Evolutionary conservation across 192 early-diverging fungal genomes (phyloP).

Genomic region (Funneliformis mosseae): DNA sequence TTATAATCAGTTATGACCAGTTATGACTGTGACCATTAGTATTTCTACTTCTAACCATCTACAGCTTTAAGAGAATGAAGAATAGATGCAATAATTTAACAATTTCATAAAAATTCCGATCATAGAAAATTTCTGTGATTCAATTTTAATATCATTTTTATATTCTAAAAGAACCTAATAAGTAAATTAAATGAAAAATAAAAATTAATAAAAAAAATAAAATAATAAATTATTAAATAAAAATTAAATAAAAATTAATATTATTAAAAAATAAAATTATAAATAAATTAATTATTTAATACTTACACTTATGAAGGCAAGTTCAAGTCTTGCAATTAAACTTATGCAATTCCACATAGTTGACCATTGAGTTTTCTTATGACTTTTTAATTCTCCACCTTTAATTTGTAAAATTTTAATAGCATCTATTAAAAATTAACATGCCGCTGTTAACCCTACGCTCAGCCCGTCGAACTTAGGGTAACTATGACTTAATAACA

Average conservation of each 20-base stretch:
- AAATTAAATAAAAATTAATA: not conserved
- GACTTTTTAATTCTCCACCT: no score
- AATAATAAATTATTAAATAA: not conserved
- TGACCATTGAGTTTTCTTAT: not conserved
- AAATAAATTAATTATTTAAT: no score
- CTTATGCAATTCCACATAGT: not conserved
- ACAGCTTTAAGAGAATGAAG: not conserved
- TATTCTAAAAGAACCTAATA: not conserved
- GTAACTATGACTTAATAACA: no score
- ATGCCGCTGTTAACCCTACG: no score
- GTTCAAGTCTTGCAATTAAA: not conserved
- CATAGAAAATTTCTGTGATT: not conserved
- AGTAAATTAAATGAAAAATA: no score
- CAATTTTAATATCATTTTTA: not conserved
- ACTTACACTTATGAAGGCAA: not conserved
- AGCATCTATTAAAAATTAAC: not conserved
- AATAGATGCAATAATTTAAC: not conserved
- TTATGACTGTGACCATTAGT: no score
- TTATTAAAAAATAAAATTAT: no score
- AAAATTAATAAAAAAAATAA: no score
- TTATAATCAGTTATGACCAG: no score
- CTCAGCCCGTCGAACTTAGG: no score
- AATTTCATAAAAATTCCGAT: not conserved
- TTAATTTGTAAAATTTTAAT: no score
- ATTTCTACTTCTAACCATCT: no score